phyloP scores from a whole-genome alignment of 2,329 filamentous ascomycete genomes.

The Raffaelea deltoideospora region DNA sequence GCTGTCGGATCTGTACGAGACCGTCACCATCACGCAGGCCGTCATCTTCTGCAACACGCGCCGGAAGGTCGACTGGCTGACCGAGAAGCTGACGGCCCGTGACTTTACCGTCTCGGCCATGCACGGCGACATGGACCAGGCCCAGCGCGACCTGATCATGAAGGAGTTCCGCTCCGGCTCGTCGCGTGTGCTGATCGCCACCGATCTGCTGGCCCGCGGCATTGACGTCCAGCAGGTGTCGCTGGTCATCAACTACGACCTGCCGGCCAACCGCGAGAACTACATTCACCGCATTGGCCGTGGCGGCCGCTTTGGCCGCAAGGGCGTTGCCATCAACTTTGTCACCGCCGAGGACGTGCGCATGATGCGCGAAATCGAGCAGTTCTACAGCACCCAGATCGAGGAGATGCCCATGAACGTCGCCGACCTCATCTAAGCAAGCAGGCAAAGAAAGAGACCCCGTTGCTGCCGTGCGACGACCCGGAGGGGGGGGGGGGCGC shows the following conservation, averaged over 20 bases:
- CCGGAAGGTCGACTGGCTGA: conserved; percentile 99
- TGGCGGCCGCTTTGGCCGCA: conserved; percentile 98
- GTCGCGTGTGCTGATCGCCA: conserved; percentile 96
- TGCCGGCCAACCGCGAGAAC: conserved; percentile 98
- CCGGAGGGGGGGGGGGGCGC: not conserved
- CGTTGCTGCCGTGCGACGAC: too few relatives aligned
- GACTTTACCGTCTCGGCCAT: conserved; percentile 99
- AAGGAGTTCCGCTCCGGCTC: conserved; percentile 99
- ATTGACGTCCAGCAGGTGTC: conserved; percentile 99
- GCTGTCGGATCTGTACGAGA: conserved; percentile 97
- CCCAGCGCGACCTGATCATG: conserved; percentile 98
- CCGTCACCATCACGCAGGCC: conserved; percentile 96
- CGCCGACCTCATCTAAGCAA: conserved; percentile 54
- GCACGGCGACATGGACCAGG: conserved; percentile 99
- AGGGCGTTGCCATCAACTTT: conserved; percentile 99
- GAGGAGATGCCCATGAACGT: conserved; percentile 99
- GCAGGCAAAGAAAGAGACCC: not conserved
- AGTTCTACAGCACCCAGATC: conserved; percentile 99
- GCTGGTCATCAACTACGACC: conserved; percentile 99
- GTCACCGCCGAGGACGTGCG: conserved; percentile 97
- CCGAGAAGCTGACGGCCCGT: conserved; percentile 94
- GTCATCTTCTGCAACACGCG: conserved; percentile 99
- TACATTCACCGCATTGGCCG: conserved; percentile 99
- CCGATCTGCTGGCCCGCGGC: conserved; percentile 94
- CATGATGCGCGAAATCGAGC: conserved; percentile 99